Percentiles rank a stretch among this genome's conserved stretches.
Evolutionary conservation across 768 basidiomycete species (phyloP).

Genomic region (Hygrocybe coccinea): DNA sequence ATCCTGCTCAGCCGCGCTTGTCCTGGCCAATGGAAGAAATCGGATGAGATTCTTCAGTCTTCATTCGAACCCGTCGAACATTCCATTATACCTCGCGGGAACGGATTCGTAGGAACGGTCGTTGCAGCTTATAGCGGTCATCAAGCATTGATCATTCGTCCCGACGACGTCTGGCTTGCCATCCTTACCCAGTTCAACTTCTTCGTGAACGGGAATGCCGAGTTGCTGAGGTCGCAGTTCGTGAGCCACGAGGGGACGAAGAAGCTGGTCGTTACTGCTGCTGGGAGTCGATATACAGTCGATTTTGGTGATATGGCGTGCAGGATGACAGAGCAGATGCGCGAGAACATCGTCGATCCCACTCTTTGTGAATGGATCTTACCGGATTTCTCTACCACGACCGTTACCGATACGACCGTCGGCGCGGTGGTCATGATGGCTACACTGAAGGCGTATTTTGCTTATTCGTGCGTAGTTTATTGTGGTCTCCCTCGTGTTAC

Average conservation of each 20-base stretch:
- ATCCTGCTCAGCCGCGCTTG: no score
- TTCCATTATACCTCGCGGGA: constrained; percentile 21
- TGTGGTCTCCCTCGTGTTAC: constrained; percentile 37
- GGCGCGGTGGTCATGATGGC: constrained; percentile 34
- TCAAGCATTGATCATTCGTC: constrained; percentile 14
- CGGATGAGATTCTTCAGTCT: neutral
- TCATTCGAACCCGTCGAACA: neutral
- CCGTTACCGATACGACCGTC: constrained; percentile 22
- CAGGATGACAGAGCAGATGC: constrained; percentile 19
- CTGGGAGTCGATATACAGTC: constrained; percentile 15
- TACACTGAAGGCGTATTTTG: constrained; percentile 28
- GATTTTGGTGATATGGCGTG: constrained; percentile 30
- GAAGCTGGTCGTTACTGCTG: constrained; percentile 21
- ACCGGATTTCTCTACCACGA: constrained; percentile 37
- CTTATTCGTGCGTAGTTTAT: constrained; percentile 15
- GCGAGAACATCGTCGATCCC: constrained; percentile 19
- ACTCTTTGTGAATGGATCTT: constrained; percentile 30
- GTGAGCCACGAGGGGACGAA: constrained; percentile 33
- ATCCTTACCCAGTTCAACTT: constrained; percentile 35
- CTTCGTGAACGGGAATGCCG: constrained; percentile 28
- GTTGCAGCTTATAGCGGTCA: constrained; percentile 34
- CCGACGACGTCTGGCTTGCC: constrained; percentile 37
- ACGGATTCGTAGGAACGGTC: constrained; percentile 35
- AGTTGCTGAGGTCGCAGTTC: constrained; percentile 31
- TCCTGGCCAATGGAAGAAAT: neutral